Conservation (phyloP, 2,329 filamentous ascomycete species). For the Sporothrix humicola region DNA sequence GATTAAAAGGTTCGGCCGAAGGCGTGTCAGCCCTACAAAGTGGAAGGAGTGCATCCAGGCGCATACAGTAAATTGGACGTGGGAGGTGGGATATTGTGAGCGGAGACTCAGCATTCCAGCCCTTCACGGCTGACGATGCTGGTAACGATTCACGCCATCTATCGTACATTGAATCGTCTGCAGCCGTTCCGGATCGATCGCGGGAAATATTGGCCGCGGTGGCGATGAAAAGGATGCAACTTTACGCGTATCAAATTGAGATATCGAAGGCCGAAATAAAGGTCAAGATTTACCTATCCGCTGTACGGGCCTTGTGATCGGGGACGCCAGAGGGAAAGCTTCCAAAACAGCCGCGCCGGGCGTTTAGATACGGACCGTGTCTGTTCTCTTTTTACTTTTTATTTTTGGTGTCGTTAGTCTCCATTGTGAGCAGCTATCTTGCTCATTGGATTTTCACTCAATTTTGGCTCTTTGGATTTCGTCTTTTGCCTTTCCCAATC, state of each 20-base stretch:
- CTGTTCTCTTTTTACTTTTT: no score
- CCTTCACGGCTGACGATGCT: no score
- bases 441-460: neutral
- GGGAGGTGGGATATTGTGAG: neutral
- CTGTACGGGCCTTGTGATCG: neutral
- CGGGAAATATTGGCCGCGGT: neutral
- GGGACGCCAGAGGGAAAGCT: neutral
- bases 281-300: neutral
- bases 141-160: neutral
- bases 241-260: neutral
- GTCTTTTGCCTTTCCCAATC: neutral
- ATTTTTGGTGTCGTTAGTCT: no score
- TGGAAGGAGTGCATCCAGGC: neutral
- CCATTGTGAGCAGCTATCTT: neutral
- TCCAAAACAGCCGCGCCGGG: neutral
- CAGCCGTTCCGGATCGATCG: neutral
- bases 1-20: neutral
- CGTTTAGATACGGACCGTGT: neutral
- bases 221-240: neutral
- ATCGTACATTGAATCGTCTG: neutral
- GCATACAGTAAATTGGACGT: neutral
- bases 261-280: neutral
- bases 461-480: neutral
- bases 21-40: conserved; percentile 16
- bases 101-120: no score